Evolutionary conservation across 345 rosid genomes (phyloP).

Genomic region (Lumnitzera racemosa): DNA sequence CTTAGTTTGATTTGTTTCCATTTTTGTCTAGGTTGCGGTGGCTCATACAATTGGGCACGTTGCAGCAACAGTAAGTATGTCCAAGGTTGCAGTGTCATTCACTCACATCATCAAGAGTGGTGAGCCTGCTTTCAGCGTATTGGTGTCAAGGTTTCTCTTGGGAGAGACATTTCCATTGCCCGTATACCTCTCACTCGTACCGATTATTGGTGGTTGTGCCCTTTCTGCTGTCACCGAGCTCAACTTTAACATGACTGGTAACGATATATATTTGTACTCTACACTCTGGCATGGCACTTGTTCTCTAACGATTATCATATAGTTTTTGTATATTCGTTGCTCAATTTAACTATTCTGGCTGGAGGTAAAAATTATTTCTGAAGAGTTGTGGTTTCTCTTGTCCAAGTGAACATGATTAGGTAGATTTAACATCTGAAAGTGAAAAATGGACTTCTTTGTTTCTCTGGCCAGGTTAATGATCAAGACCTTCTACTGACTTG

Average conservation of each 20-base stretch:
- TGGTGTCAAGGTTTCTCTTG: constrained; percentile 79
- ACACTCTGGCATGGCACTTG: too few species aligned
- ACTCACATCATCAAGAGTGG: constrained; percentile 99
- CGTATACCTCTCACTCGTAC: constrained; percentile 82
- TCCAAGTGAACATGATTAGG: too few species aligned
- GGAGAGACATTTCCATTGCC: constrained; percentile 82
- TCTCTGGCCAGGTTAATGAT: too few species aligned
- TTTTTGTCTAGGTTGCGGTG: constrained; percentile 71
- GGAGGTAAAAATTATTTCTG: background rate
- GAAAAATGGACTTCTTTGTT: too few species aligned
- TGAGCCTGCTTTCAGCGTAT: constrained; percentile 93
- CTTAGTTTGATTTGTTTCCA: constrained; percentile 6
- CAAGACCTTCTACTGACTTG: too few species aligned
- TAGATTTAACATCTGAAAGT: too few species aligned
- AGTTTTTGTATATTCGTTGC: constrained; percentile 5
- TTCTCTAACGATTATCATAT: too few species aligned
- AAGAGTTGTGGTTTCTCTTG: too few species aligned
- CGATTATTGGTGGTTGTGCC: constrained; percentile 99
- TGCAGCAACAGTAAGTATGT: constrained; percentile 99
- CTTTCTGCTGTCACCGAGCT: constrained; percentile 96
- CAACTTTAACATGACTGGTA: constrained; percentile 97
- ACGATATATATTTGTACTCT: constrained; percentile 1
- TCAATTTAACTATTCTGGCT: background rate
- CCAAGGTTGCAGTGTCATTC: constrained; percentile 99
- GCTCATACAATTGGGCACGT: constrained; percentile 99